Evolutionary conservation across 2,329 filamentous ascomycete species (phyloP).

Genomic region (Endocalyx cinctus): DNA sequence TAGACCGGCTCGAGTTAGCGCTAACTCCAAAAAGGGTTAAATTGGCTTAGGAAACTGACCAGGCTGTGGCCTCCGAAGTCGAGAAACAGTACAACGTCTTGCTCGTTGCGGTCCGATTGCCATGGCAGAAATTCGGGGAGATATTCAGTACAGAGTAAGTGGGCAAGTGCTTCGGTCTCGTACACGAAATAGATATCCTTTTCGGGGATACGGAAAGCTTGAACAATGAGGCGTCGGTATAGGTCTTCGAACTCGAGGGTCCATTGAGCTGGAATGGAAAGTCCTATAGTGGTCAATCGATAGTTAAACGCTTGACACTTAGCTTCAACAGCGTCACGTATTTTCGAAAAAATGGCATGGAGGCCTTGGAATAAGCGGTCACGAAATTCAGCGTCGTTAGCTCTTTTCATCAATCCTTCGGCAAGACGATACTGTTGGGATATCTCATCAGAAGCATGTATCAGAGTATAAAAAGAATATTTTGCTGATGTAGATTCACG

Average conservation of each 20-base stretch:
- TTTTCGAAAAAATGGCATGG: constrained; percentile 3
- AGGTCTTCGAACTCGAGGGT: constrained; percentile 9
- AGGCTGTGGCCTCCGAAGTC: constrained; percentile 12
- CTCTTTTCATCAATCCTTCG: background rate
- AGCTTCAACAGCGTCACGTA: constrained; percentile 3
- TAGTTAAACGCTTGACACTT: constrained; percentile 2
- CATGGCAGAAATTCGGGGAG: constrained; percentile 1
- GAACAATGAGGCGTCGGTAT: constrained; percentile 6
- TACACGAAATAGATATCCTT: constrained; percentile 5
- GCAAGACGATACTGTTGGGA: background rate
- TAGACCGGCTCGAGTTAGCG: background rate
- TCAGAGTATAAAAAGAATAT: constrained; percentile 10
- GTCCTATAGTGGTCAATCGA: constrained; percentile 5
- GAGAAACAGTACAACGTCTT: constrained; percentile 8
- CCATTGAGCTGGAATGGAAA: constrained; percentile 13
- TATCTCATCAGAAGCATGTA: background rate
- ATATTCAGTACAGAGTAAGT: constrained; percentile 7
- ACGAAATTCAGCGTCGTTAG: background rate
- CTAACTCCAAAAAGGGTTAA: background rate
- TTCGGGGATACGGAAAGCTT: constrained; percentile 1
- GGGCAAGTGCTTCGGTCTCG: constrained; percentile 10
- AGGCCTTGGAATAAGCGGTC: constrained; percentile 6
- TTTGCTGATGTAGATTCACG: constrained; percentile 6
- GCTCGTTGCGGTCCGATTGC: background rate
- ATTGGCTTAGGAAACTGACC: constrained; percentile 2